phyloP scores from a whole-genome alignment of 306 rosid genomes.

The Chamaecrista fasciculata region DNA sequence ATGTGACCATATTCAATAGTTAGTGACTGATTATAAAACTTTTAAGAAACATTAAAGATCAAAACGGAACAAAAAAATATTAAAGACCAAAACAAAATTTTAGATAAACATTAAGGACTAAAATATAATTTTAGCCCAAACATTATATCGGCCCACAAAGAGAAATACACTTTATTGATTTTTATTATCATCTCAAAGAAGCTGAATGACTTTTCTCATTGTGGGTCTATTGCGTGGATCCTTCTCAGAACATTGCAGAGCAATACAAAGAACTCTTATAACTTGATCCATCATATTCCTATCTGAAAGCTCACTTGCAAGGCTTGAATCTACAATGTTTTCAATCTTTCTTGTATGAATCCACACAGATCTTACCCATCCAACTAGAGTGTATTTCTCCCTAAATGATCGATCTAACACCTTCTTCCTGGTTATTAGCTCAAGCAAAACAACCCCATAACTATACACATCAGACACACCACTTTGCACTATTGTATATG shows the following conservation, averaged over 20 bases:
- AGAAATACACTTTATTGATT: no score
- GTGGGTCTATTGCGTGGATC: constrained; percentile 50
- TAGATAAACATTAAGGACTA: no score
- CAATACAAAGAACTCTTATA: constrained; percentile 36
- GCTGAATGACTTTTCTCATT: constrained; percentile 40
- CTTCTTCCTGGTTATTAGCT: constrained; percentile 59
- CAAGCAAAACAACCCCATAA: constrained; percentile 65
- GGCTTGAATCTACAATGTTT: constrained; percentile 44
- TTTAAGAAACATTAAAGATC: no score
- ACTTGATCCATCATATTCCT: constrained; percentile 35
- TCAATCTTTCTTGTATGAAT: constrained; percentile 27
- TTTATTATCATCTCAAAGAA: not conserved
- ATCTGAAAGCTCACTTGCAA: constrained; percentile 36
- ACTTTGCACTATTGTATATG: constrained; percentile 31
- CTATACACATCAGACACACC: constrained; percentile 61
- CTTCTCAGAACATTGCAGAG: constrained; percentile 49
- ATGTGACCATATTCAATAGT: no score
- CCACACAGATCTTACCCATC: constrained; percentile 52
- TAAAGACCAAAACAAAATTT: no score
- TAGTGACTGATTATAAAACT: no score
- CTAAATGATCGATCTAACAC: constrained; percentile 42
- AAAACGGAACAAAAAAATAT: no score
- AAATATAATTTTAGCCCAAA: no score
- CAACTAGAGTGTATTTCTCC: constrained; percentile 35
- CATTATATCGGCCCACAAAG: no score